Conservation (phyloP, 2,329 filamentous ascomycete genomes). For the Paramyrothecium roridum region DNA sequence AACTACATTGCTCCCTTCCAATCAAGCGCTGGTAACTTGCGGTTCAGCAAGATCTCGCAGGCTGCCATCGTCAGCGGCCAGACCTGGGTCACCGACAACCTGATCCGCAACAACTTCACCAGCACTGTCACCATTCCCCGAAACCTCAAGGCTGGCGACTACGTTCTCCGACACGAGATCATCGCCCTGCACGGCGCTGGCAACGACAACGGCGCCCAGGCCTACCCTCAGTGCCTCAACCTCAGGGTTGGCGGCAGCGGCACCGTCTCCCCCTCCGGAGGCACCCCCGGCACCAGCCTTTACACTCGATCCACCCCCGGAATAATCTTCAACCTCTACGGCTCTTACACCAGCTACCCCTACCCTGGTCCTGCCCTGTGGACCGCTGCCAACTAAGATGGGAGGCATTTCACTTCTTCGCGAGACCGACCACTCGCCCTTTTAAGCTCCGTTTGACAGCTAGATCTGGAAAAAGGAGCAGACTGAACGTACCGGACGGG, state of each 20-base stretch:
- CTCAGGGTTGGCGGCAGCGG: slow-evolving; percentile 38
- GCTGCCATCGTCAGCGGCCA: slow-evolving; percentile 42
- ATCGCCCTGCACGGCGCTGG: slow-evolving; percentile 42
- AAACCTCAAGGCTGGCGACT: slow-evolving; percentile 30
- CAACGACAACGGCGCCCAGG: slow-evolving; percentile 41
- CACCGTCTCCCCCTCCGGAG: slow-evolving; percentile 20
- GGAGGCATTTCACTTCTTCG: no score
- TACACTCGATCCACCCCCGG: slow-evolving; percentile 19
- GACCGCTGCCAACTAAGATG: slow-evolving; percentile 9
- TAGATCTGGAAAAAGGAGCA: no score
- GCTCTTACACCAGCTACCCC: slow-evolving; percentile 11
- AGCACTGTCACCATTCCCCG: slow-evolving; percentile 24
- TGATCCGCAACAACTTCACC: slow-evolving; percentile 36
- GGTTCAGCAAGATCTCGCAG: slow-evolving; percentile 62
- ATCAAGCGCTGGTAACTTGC: slow-evolving; percentile 45
- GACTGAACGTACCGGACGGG: no score
- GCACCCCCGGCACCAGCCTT: slow-evolving; percentile 21
- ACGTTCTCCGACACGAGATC: slow-evolving; percentile 48
- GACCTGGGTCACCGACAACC: slow-evolving; percentile 29
- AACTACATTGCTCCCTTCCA: slow-evolving; percentile 60
- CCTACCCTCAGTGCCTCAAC: slow-evolving; percentile 49
- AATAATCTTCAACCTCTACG: slow-evolving; percentile 23
- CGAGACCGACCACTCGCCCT: no score
- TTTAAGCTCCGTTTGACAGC: no score
- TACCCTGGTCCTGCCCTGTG: slow-evolving; percentile 17